These are phyloP conservation scores for Trichoderma afroharzianum DNA, from an alignment of 2,329 filamentous ascomycete genomes.

Conservation along the genomic window DNA sequence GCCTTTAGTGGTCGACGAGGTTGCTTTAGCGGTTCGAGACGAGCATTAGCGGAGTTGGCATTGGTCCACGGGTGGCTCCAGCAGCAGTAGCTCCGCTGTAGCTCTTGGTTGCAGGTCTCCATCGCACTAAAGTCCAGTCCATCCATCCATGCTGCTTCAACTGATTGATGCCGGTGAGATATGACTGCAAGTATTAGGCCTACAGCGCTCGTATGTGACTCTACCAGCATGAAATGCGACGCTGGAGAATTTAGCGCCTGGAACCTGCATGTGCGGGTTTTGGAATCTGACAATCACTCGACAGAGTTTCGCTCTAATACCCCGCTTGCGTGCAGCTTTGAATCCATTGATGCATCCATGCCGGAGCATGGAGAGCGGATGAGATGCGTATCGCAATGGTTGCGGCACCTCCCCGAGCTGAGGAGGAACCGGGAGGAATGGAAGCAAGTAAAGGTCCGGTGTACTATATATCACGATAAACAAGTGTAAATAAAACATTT, in stretches of 20 bases:
- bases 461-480: neutral
- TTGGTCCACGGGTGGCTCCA: neutral
- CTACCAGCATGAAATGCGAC: neutral
- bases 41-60: neutral
- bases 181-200: neutral
- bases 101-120: neutral
- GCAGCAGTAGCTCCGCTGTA: neutral
- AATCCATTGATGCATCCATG: neutral
- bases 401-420: neutral
- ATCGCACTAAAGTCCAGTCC: neutral
- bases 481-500: neutral
- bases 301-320: neutral
- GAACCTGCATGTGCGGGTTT: slow-evolving; percentile 5
- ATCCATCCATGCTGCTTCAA: neutral
- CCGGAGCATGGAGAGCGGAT: neutral
- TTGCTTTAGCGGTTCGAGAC: neutral
- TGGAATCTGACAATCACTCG: neutral
- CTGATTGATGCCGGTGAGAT: neutral
- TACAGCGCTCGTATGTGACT: neutral
- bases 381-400: neutral
- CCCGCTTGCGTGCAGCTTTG: slow-evolving; percentile 3
- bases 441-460: neutral
- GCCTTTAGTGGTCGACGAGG: neutral
- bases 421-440: neutral
- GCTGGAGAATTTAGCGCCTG: neutral